A percentile compares a stretch with the other conserved stretches of the same genome.
Conservation (phyloP, 345 rosid species). For the Rhodamnia argentea region DNA sequence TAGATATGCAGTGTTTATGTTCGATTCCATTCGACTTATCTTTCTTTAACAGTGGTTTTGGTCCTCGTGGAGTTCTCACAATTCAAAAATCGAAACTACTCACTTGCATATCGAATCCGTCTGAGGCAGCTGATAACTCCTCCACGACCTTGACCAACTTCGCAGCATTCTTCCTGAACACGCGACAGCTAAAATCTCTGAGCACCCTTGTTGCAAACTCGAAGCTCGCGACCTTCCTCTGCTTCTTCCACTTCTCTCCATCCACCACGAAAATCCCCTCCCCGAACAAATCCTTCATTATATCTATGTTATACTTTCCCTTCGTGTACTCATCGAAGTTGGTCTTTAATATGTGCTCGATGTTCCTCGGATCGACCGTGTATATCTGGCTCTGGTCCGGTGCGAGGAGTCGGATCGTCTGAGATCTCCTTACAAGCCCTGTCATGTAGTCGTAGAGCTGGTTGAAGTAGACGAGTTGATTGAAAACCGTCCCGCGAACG, state of each 20-base stretch:
- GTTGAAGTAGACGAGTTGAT: constrained; percentile 27
- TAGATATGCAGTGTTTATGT: no score
- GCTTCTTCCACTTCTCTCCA: constrained; percentile 75
- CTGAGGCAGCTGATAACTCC: constrained; percentile 13
- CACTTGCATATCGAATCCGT: constrained; percentile 57
- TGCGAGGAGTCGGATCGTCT: constrained; percentile 43
- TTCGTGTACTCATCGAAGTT: constrained; percentile 35
- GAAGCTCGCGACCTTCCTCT: constrained; percentile 70
- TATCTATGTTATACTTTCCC: constrained; percentile 19
- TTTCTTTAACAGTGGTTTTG: no score
- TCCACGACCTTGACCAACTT: constrained; percentile 29
- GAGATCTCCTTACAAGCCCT: constrained; percentile 21
- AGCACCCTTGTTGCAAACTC: constrained; percentile 69
- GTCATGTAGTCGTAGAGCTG: constrained; percentile 42
- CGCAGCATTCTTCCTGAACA: constrained; percentile 42
- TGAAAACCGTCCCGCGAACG: constrained; percentile 36
- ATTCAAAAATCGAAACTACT: neutral
- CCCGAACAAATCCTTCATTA: constrained; percentile 40
- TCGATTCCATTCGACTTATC: no score
- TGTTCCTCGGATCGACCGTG: constrained; percentile 50
- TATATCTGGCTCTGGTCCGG: constrained; percentile 28
- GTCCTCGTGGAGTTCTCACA: neutral
- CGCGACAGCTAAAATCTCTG: constrained; percentile 56
- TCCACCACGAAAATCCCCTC: constrained; percentile 73
- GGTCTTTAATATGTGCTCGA: constrained; percentile 52